These are phyloP conservation scores for Stentor roeselii DNA, from an alignment of 73 alveolate genomes.

Conservation along the genomic window DNA sequence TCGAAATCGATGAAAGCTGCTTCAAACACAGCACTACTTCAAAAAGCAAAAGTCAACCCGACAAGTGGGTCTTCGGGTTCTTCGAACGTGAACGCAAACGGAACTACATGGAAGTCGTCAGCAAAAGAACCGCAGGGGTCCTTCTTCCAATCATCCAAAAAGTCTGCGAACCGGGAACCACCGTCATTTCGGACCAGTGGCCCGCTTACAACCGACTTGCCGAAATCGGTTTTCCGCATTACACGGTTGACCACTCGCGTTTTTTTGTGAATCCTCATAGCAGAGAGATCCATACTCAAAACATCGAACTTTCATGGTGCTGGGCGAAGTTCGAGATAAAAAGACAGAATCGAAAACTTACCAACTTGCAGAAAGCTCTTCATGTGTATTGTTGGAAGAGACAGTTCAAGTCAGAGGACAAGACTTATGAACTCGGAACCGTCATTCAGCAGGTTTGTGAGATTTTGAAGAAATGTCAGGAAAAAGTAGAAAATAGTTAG, in stretches of 20 bases:
- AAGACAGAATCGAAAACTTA: background rate
- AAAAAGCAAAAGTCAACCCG: background rate
- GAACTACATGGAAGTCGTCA: constrained; percentile 25
- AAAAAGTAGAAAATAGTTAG: background rate
- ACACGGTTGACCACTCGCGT: constrained; percentile 34
- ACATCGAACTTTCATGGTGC: constrained; percentile 28
- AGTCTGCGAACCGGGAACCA: constrained; percentile 22
- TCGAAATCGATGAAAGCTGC: constrained; percentile 29
- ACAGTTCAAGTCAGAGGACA: constrained; percentile 14
- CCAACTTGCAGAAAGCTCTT: constrained; percentile 5
- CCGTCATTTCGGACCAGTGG: constrained; percentile 29
- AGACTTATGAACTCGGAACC: background rate
- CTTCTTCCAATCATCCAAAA: constrained; percentile 24
- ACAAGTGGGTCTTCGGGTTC: constrained; percentile 29
- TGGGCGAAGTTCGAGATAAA: constrained; percentile 31
- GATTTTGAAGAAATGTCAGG: background rate
- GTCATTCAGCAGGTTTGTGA: background rate
- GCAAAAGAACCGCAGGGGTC: background rate
- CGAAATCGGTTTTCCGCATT: constrained; percentile 31
- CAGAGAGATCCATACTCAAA: constrained; percentile 32
- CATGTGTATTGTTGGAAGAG: constrained; percentile 25
- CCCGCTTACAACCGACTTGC: constrained; percentile 26
- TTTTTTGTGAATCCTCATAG: constrained; percentile 25
- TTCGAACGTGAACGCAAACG: constrained; percentile 13
- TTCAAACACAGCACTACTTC: constrained; percentile 1